Evolutionary conservation across 371 early-diverging fungal species (phyloP).

Genomic region (Zopfochytrium polystomum): DNA sequence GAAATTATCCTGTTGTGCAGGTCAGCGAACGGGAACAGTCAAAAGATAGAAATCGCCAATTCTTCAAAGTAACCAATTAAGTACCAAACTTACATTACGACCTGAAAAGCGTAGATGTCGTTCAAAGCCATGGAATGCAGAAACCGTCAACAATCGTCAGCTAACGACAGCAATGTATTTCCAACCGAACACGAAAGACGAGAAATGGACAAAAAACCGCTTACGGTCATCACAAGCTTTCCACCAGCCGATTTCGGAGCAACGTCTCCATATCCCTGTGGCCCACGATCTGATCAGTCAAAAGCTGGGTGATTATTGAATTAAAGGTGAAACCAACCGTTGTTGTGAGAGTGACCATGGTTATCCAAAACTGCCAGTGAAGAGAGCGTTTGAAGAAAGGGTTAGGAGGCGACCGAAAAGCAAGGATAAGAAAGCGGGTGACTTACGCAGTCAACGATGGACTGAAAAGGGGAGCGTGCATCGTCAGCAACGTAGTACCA

Average conservation of each 20-base stretch:
- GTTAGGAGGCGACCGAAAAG: too few relatives aligned
- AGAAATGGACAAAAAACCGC: slow-evolving; percentile 2
- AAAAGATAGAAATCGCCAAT: too few relatives aligned
- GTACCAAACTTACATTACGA: too few relatives aligned
- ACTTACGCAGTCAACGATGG: slow-evolving; percentile 27
- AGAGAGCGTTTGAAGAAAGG: neutral
- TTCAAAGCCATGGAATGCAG: too few relatives aligned
- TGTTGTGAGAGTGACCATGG: slow-evolving; percentile 41
- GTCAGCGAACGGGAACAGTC: too few relatives aligned
- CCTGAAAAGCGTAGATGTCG: too few relatives aligned
- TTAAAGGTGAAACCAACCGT: too few relatives aligned
- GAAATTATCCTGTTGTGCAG: slow-evolving; percentile 32
- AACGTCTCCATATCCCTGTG: slow-evolving; percentile 40
- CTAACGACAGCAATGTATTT: neutral
- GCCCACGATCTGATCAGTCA: too few relatives aligned
- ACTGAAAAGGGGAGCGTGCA: slow-evolving; percentile 24
- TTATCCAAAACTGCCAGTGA: slow-evolving; percentile 28
- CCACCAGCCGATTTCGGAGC: slow-evolving; percentile 31
- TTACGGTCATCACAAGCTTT: slow-evolving; percentile 21
- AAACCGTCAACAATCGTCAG: slow-evolving; percentile 1
- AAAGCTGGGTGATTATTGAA: too few relatives aligned
- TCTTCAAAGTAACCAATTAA: too few relatives aligned
- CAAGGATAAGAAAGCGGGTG: neutral
- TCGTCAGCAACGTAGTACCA: slow-evolving; percentile 25
- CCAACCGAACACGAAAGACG: neutral